Conservation (phyloP, 2,329 filamentous ascomycete species). For the Pezicula carpinea region DNA sequence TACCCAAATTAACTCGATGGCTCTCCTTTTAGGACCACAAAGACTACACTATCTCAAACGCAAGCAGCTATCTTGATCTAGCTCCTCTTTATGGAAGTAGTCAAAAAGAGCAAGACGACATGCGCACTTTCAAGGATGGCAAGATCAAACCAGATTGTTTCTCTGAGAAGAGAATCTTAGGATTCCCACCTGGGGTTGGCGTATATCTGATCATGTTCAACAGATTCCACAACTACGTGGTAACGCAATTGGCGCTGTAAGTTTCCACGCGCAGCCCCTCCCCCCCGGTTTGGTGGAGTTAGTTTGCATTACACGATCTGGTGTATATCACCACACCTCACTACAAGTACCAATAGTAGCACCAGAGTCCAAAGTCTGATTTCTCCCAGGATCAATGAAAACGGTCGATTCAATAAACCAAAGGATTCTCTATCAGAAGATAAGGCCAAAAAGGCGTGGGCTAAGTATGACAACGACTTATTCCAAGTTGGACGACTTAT, state of each 20-base stretch:
- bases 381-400: constrained; percentile 67
- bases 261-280: constrained; percentile 1
- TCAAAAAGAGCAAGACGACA: constrained; percentile 41
- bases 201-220: constrained; percentile 75
- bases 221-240: constrained; percentile 74
- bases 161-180: constrained; percentile 64
- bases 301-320: too few relatives aligned
- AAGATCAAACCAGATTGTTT: constrained; percentile 70
- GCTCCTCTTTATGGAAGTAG: constrained; percentile 68
- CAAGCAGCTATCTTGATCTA: constrained; percentile 72
- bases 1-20: not conserved
- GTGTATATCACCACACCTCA: constrained; percentile 5
- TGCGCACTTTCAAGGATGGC: constrained; percentile 63
- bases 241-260: constrained; percentile 63
- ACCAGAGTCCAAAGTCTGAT: too few relatives aligned
- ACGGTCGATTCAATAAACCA: constrained; percentile 69
- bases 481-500: constrained; percentile 77
- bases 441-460: constrained; percentile 48
- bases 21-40: constrained; percentile 38
- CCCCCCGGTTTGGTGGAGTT: not conserved
- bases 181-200: constrained; percentile 67
- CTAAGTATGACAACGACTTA: constrained; percentile 70
- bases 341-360: too few relatives aligned
- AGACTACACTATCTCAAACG: constrained; percentile 59
- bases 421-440: constrained; percentile 35